Percentiles rank a stretch among this genome's conserved stretches.
These are phyloP conservation scores for Ophioceras dolichostomum DNA, from an alignment of 2,329 filamentous ascomycete genomes.

Conservation along the genomic window DNA sequence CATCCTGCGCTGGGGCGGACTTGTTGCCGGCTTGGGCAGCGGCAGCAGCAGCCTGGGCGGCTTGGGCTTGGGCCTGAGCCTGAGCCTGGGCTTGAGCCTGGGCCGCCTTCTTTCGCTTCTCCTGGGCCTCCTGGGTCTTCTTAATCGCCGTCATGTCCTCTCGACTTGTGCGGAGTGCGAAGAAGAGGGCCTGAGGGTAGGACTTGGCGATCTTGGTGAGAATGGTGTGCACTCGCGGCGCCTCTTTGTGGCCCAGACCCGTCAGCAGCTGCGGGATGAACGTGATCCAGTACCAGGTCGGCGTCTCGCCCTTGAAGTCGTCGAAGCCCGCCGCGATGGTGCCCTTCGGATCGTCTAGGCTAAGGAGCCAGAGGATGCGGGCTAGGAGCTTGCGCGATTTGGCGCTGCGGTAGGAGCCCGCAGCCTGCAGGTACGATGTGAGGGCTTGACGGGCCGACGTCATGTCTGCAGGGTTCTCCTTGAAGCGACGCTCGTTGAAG, in stretches of 20 bases:
- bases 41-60: conserved; percentile 4
- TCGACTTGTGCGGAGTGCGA: conserved; percentile 81
- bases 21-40: not conserved
- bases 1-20: not conserved
- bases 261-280: conserved; percentile 95
- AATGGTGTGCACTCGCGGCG: conserved; percentile 72
- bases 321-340: conserved; percentile 79
- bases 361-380: conserved; percentile 88
- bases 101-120: conserved; percentile 38
- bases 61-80: conserved; percentile 8
- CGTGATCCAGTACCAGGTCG: conserved; percentile 99
- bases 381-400: conserved; percentile 92
- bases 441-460: conserved; percentile 82
- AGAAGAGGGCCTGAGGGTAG: conserved; percentile 92
- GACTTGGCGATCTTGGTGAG: conserved; percentile 89
- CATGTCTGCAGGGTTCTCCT: conserved; percentile 72
- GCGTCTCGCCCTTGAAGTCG: conserved; percentile 93
- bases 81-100: conserved; percentile 9
- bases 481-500: conserved; percentile 95
- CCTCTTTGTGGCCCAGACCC: conserved; percentile 84
- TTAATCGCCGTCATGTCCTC: conserved; percentile 91
- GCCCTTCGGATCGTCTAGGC: conserved; percentile 79
- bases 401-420: conserved; percentile 91
- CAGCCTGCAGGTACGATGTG: conserved; percentile 91
- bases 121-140: conserved; percentile 72